Evolutionary conservation across 2,329 filamentous ascomycete genomes (phyloP).

Genomic region (Pseudovirgaria hyperparasitica): DNA sequence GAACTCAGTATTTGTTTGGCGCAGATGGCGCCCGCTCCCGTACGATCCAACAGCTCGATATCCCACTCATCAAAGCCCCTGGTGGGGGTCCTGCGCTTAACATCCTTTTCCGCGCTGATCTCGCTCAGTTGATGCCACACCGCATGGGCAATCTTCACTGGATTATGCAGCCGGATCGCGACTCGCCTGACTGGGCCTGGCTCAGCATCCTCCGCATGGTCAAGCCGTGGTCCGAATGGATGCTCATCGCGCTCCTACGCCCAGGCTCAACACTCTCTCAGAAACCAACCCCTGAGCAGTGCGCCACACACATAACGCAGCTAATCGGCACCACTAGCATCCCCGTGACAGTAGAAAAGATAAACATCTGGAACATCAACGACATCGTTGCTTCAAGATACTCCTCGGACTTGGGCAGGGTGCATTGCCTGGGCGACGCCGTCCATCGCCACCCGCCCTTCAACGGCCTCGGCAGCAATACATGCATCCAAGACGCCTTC

Average conservation of each 20-base stretch:
- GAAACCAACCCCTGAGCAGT: slow-evolving; percentile 12
- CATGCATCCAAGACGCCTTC: slow-evolving; percentile 20
- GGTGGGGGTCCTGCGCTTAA: slow-evolving; percentile 39
- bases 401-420: slow-evolving; percentile 1
- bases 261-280: no score
- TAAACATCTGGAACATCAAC: slow-evolving; percentile 5
- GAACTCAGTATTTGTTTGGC: slow-evolving; percentile 45
- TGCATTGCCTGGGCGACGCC: slow-evolving; percentile 12
- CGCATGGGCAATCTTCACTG: slow-evolving; percentile 49
- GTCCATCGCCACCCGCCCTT: slow-evolving; percentile 8
- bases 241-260: no score
- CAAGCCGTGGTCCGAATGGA: slow-evolving; percentile 50
- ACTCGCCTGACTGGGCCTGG: slow-evolving; percentile 41
- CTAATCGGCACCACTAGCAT: slow-evolving; percentile 4
- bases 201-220: slow-evolving; percentile 44
- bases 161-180: slow-evolving; percentile 42
- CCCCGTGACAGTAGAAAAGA: slow-evolving; percentile 2
- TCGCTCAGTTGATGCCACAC: slow-evolving; percentile 35
- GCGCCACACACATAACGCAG: slow-evolving; percentile 1
- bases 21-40: slow-evolving; percentile 41
- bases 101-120: slow-evolving; percentile 37
- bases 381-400: slow-evolving; percentile 6
- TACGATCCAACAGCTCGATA: slow-evolving; percentile 32
- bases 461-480: slow-evolving; percentile 9
- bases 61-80: slow-evolving; percentile 33